A percentile compares a stretch with the other conserved stretches of the same genome.
These are phyloP conservation scores for Tricholoma saponaceum DNA, from an alignment of 768 basidiomycete species.

Conservation along the genomic window DNA sequence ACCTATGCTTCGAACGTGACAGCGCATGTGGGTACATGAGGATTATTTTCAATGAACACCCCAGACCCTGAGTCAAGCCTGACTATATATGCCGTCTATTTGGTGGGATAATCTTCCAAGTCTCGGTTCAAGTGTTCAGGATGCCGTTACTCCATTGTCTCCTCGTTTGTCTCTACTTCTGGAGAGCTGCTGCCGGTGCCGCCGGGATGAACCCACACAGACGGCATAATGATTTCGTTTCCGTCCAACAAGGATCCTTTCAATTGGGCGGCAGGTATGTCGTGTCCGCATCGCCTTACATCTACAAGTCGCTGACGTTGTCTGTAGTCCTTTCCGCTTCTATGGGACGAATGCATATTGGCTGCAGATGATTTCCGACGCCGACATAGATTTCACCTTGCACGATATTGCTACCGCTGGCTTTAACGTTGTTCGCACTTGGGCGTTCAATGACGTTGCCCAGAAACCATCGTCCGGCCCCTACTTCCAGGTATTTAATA, in stretches of 20 bases:
- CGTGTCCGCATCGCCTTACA: background rate
- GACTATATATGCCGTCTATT: too few relatives aligned
- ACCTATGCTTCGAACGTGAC: too few relatives aligned
- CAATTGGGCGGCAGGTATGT: background rate
- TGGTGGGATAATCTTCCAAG: too few relatives aligned
- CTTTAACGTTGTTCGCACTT: conserved; percentile 19
- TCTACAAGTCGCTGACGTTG: background rate
- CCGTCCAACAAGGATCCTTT: background rate
- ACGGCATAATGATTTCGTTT: background rate
- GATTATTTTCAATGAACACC: too few relatives aligned
- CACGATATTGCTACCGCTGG: conserved; percentile 12
- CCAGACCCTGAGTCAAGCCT: too few relatives aligned
- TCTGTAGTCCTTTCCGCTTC: conserved; percentile 14
- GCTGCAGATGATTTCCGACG: conserved; percentile 14
- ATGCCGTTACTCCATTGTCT: background rate
- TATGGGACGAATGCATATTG: conserved; percentile 21
- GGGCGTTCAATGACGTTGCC: conserved; percentile 20
- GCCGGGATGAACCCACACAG: background rate
- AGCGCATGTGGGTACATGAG: too few relatives aligned
- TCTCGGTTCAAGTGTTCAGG: background rate
- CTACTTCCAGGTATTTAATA: conserved; percentile 17
- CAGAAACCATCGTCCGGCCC: conserved; percentile 12
- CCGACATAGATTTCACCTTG: conserved; percentile 16
- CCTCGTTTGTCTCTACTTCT: background rate
- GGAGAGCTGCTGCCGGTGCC: background rate